Evolutionary conservation across 495 filamentous ascomycete genomes (phyloP), one percentile per base, ranked within the genome.

Genomic region (Chlorociboria aeruginascens): DNA sequence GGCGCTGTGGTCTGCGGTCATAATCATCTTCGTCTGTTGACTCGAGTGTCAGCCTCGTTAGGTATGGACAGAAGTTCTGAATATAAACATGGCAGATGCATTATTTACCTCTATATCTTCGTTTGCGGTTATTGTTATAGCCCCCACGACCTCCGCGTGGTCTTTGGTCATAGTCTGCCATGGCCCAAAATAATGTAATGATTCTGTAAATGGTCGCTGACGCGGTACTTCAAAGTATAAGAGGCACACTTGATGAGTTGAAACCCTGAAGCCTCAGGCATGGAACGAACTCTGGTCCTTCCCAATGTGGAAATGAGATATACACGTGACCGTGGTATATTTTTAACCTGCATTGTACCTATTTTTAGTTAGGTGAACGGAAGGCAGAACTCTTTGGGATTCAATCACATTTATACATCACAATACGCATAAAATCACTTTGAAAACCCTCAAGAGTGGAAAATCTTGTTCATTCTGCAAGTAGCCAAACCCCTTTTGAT

Each of bases 161-260:
- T 61, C 85, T 72, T 45, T 79, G 74, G 52, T 87, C 84, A 63
- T 79, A 76, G 52, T 89, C 85, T 38, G 80, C 80, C 86, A 92
- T 92, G 14, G 16, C 31, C 40, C 38, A 3, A 25, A 25, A 25
- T 25, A 25, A 25, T 25, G 20, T 4, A 25, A 4, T 25, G 20
- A 4, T 25, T 25, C 20, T 25, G 20, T 25, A 25, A 25, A 25
- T 25, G 20, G 20, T 25, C 20, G 20, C 20, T 25, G 20, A 25
- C 20, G 20, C 20, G 20, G 20, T 25, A 25, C 20, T 25, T 25
- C 2, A 4, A 25, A 25, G 20, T 25, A 1, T 25, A 25, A n/a
- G n/a, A n/a, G n/a, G n/a, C n/a, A n/a, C n/a, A n/a, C n/a, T n/a
- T n/a, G n/a, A n/a, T n/a, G n/a, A n/a, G n/a, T n/a, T n/a, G n/a